Base-by-base conservation (phyloP, 768 basidiomycete species). In the Mycena alexandri region DNA sequence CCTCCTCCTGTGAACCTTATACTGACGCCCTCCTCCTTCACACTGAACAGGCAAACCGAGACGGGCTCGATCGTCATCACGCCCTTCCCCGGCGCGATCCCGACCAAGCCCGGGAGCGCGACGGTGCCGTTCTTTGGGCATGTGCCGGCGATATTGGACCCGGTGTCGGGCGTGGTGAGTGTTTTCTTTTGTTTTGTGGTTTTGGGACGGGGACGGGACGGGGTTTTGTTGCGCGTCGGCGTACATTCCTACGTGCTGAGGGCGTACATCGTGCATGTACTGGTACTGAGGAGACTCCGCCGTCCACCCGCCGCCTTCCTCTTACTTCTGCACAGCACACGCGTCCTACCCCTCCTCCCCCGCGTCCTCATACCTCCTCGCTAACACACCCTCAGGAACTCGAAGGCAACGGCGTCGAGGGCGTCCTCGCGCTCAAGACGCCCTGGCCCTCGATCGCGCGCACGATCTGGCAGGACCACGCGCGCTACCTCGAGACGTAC, bases 1-100 rank as follows among this genome's bases (percentile, higher is more conserved):
- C n/a, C n/a, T n/a, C n/a, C n/a, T n/a, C n/a, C n/a, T n/a, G n/a
- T n/a, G n/a, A n/a, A n/a, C n/a, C n/a, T n/a, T n/a, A n/a, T n/a
- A n/a, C n/a, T n/a, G n/a, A n/a, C n/a, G n/a, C n/a, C n/a, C n/a
- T n/a, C n/a, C n/a, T n/a, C n/a, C n/a, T n/a, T n/a, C n/a, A n/a
- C n/a, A n/a, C n/a, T n/a, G n/a, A n/a, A n/a, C n/a, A n/a, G 90
- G 94, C 96, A 98, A 86, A 99, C 98, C 0, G 97, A 99, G 83
- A 99, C 98, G 0, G 98, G 98, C 60, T 94, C 93, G 2, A 96
- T 98, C 78, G 90, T 96, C 60, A 87, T 99, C 64, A 95, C 96
- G 0, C 97, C 97, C 2, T 90, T 98, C 84, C 97, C 97, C 33
- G 97, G 98, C 67, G 96, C 96, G 8, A 91, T 98, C 71, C 89